Evolutionary conservation across 2,329 filamentous ascomycete genomes (phyloP), one percentile per base, ranked within the genome.

Genomic region (Emmonsiellopsis sp.): DNA sequence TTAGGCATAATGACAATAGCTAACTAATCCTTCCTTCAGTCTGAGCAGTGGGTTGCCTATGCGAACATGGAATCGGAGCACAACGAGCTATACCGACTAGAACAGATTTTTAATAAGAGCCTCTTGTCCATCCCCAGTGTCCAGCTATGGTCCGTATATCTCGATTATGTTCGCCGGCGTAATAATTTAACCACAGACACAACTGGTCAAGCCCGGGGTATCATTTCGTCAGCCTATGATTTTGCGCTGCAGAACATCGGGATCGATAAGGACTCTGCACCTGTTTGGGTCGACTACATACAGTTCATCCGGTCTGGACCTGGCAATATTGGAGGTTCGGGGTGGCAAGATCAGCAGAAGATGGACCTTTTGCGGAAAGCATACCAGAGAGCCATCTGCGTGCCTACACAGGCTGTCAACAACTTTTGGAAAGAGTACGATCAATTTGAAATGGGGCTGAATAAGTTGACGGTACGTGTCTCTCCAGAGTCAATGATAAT

Each of bases 331-430:
- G 92, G 91, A 30, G 93, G 92, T 43, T 85, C 79, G 55, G 85
- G 82, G 55, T 98, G 93, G 94, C 91, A 97, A 70, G 93, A 97
- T 66, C 87, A 92, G 71, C 93, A 97, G 67, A 98, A 98, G 77
- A 95, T 95, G 86, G 93, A 98, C 63, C 78, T 87, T 61, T 73
- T 98, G 50, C 85, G 93, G 55, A 95, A 94, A 67, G 87, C 89
- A 0, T 98, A 96, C 67, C 91, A 96, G 63, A 86, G 86, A 51
- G 92, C 92, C 11, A 88, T 96, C 54, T 85, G 83, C 59, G 82
- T 96, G 40, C 94, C 94, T 4, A 95, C 89, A 58, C 82, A 85
- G 52, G 86, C 86, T 34, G 82, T 95, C 48, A 88, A 92, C 64
- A 81, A 80, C 51, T 74, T 98, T 11, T 98, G 93, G 94, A 95